Conservation (phyloP, 1,284 basidiomycete species). For the Apiotrichum brassicae region DNA sequence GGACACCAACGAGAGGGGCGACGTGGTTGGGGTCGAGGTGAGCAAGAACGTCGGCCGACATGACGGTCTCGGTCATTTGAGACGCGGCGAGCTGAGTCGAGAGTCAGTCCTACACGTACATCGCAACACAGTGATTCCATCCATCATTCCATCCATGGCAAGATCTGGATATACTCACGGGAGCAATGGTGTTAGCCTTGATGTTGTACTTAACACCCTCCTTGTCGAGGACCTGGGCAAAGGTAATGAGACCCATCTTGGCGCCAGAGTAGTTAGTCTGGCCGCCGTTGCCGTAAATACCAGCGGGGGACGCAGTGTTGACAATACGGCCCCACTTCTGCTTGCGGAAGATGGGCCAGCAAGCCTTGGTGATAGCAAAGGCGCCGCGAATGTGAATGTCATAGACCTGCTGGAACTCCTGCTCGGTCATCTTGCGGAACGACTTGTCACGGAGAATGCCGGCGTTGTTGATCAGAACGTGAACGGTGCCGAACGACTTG, state of each 20-base stretch:
- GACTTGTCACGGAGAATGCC: constrained; percentile 77
- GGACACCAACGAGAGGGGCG: constrained; percentile 79
- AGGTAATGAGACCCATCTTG: constrained; percentile 71
- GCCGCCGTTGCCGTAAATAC: constrained; percentile 76
- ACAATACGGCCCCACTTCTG: constrained; percentile 90
- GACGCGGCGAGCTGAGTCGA: constrained; percentile 80
- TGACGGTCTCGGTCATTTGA: constrained; percentile 86
- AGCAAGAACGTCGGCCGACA: constrained; percentile 91
- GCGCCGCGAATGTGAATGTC: constrained; percentile 95
- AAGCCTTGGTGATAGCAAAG: constrained; percentile 90
- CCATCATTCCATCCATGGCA: constrained; percentile 5
- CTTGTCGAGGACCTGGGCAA: constrained; percentile 83
- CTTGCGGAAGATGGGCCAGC: constrained; percentile 91
- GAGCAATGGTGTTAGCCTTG: constrained; percentile 78
- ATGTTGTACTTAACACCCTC: constrained; percentile 95
- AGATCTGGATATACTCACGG: constrained; percentile 89
- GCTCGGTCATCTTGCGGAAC: constrained; percentile 86
- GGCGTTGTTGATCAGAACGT: constrained; percentile 92
- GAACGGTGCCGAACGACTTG: constrained; percentile 74
- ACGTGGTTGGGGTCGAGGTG: constrained; percentile 91
- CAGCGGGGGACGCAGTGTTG: constrained; percentile 68
- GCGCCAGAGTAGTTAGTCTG: constrained; percentile 73
- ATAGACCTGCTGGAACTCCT: constrained; percentile 77
- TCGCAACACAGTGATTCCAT: too few species aligned
- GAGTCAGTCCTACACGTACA: too few species aligned